Conservation (phyloP, 1,284 basidiomycete genomes). For the Leucoagaricus sp. region DNA sequence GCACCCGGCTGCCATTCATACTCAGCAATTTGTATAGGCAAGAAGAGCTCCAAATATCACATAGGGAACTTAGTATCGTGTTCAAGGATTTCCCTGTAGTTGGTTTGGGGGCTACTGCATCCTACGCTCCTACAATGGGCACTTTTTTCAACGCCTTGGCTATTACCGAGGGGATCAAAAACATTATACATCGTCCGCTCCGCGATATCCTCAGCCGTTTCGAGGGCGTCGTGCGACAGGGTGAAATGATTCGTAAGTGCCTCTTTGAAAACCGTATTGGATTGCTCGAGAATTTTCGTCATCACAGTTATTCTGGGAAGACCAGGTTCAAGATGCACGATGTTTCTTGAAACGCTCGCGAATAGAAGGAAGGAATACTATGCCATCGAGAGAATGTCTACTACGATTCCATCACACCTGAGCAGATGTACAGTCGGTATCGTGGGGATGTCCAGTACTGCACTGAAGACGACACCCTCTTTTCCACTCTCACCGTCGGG, state of each 20-base stretch:
- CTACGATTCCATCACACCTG: slow-evolving; percentile 62
- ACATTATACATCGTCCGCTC: slow-evolving; percentile 37
- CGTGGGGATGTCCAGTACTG: slow-evolving; percentile 64
- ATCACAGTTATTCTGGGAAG: slow-evolving; percentile 55
- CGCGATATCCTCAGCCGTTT: slow-evolving; percentile 44
- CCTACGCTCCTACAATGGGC: slow-evolving; percentile 44
- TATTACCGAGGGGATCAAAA: slow-evolving; percentile 30
- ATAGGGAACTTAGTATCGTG: slow-evolving; percentile 49
- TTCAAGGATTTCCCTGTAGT: slow-evolving; percentile 51
- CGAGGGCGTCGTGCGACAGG: slow-evolving; percentile 46
- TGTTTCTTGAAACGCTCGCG: slow-evolving; percentile 59
- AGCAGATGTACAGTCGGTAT: slow-evolving; percentile 48
- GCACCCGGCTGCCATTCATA: too few relatives aligned
- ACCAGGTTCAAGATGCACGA: slow-evolving; percentile 62
- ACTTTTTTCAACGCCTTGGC: slow-evolving; percentile 38
- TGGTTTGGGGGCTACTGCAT: slow-evolving; percentile 44
- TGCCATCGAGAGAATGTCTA: slow-evolving; percentile 55
- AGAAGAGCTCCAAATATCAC: slow-evolving; percentile 42
- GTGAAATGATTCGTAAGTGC: slow-evolving; percentile 52
- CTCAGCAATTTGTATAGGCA: slow-evolving; percentile 36
- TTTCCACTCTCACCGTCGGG: slow-evolving; percentile 68
- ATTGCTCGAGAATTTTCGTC: background rate
- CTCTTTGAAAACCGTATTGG: background rate
- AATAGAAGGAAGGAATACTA: slow-evolving; percentile 57
- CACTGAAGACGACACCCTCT: slow-evolving; percentile 70